A percentile compares a stretch with the other conserved stretches of the same genome.
Conservation (phyloP, 768 basidiomycete genomes). For the Xerocomus potaroensis region DNA sequence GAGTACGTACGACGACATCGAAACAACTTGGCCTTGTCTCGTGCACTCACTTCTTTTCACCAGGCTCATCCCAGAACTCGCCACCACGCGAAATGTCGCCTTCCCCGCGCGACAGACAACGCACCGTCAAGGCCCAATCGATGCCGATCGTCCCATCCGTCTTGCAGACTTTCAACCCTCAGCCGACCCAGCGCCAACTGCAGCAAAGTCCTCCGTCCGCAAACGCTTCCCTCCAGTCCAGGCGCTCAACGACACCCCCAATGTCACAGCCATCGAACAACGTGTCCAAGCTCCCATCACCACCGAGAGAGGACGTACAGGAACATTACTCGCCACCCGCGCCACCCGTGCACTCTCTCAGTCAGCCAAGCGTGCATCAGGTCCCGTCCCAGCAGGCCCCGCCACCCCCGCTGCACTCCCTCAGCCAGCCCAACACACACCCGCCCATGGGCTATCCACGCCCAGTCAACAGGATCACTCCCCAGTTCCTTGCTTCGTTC, state of each 20-base stretch:
- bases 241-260: conserved; percentile 31
- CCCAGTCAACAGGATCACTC: conserved; percentile 52
- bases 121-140: conserved; percentile 55
- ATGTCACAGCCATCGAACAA: conserved; percentile 32
- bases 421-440: conserved; percentile 27
- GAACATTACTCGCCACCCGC: conserved; percentile 45
- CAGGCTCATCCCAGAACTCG: conserved; percentile 27
- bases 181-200: conserved; percentile 35
- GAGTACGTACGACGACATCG: neutral
- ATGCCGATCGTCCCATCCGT: conserved; percentile 59
- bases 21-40: too few relatives aligned
- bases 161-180: conserved; percentile 45
- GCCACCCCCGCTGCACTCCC: conserved; percentile 33
- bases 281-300: conserved; percentile 31
- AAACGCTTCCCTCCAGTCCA: conserved; percentile 32
- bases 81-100: conserved; percentile 41
- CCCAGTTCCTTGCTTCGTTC: conserved; percentile 54
- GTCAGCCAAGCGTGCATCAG: conserved; percentile 29
- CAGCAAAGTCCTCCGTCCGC: conserved; percentile 36
- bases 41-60: too few relatives aligned
- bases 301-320: conserved; percentile 29
- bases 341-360: conserved; percentile 28
- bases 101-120: conserved; percentile 44
- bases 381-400: conserved; percentile 33
- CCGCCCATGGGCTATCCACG: conserved; percentile 54